Evolutionary conservation across 2,329 filamentous ascomycete species (phyloP).

Genomic region (Tolypocladium ophioglossoides): DNA sequence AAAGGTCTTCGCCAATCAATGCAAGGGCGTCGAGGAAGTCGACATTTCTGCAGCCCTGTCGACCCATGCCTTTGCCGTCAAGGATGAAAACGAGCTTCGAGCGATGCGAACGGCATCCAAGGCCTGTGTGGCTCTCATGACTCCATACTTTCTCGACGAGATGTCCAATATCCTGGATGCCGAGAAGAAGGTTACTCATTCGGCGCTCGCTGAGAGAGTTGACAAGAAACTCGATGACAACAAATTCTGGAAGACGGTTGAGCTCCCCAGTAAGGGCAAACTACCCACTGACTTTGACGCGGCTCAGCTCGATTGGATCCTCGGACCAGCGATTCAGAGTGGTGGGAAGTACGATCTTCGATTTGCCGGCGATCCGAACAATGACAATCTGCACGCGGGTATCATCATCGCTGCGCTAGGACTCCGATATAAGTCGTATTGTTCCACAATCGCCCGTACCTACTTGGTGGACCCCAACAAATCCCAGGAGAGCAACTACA

Average conservation of each 20-base stretch:
- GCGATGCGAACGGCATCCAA: conserved; percentile 90
- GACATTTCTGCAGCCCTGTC: conserved; percentile 80
- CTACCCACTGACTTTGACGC: conserved; percentile 81
- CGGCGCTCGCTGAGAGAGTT: conserved; percentile 73
- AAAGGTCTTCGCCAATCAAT: conserved; percentile 63
- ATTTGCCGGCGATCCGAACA: conserved; percentile 67
- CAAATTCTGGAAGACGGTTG: conserved; percentile 81
- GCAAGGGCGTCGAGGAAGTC: conserved; percentile 79
- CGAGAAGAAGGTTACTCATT: conserved; percentile 95
- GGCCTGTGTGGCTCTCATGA: conserved; percentile 89
- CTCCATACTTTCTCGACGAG: conserved; percentile 93
- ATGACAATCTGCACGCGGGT: conserved; percentile 75
- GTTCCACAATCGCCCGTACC: conserved; percentile 82
- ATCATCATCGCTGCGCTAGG: conserved; percentile 91
- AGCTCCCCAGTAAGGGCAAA: conserved; percentile 60
- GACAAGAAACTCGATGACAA: conserved; percentile 84
- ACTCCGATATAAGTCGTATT: conserved; percentile 91
- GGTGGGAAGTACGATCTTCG: conserved; percentile 91
- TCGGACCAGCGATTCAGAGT: conserved; percentile 85
- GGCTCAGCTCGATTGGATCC: conserved; percentile 84
- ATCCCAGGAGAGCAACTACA: conserved; percentile 89
- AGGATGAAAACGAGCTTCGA: conserved; percentile 89
- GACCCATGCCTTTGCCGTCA: conserved; percentile 73
- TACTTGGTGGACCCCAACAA: conserved; percentile 97
- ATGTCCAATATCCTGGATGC: conserved; percentile 95